These are phyloP conservation scores for Ophiostoma ulmi DNA, from an alignment of 2,329 filamentous ascomycete genomes.

Conservation along the genomic window DNA sequence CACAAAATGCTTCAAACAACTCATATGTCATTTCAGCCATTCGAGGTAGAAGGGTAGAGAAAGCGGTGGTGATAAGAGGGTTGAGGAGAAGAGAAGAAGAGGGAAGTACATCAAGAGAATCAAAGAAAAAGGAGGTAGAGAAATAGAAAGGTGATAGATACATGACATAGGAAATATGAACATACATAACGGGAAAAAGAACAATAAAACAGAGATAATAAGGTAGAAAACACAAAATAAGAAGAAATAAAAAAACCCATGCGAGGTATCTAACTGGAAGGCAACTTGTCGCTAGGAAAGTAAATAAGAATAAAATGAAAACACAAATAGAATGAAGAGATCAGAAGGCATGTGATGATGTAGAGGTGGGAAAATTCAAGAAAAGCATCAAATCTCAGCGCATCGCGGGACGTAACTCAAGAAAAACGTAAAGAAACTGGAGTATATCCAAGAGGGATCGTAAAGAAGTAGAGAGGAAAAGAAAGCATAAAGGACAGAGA, in stretches of 20 bases:
- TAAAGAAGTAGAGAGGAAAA: background rate
- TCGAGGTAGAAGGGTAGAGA: slow-evolving; percentile 15
- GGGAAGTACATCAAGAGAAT: slow-evolving; percentile 11
- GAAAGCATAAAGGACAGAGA: too few species aligned
- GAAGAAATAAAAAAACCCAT: slow-evolving; percentile 5
- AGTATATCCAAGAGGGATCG: slow-evolving; percentile 2
- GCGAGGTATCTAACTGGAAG: slow-evolving; percentile 18
- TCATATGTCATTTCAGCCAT: slow-evolving; percentile 25
- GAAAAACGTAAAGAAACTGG: slow-evolving; percentile 7
- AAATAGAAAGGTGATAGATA: background rate
- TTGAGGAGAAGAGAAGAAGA: background rate
- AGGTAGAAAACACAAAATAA: slow-evolving; percentile 3
- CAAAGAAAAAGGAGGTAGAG: slow-evolving; percentile 1
- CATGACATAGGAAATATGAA: slow-evolving; percentile 6
- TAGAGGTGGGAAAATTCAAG: background rate
- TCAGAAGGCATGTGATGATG: background rate
- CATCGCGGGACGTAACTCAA: slow-evolving; percentile 20
- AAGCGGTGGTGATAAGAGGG: background rate
- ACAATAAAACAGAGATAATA: slow-evolving; percentile 2
- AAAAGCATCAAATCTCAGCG: slow-evolving; percentile 12
- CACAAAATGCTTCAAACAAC: slow-evolving; percentile 18
- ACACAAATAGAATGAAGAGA: background rate
- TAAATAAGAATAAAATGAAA: background rate
- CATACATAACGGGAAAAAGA: background rate
- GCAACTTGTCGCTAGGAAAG: slow-evolving; percentile 17